Base-by-base conservation (phyloP, 2,329 filamentous ascomycete genomes). In the Exophiala oligosperma region DNA sequence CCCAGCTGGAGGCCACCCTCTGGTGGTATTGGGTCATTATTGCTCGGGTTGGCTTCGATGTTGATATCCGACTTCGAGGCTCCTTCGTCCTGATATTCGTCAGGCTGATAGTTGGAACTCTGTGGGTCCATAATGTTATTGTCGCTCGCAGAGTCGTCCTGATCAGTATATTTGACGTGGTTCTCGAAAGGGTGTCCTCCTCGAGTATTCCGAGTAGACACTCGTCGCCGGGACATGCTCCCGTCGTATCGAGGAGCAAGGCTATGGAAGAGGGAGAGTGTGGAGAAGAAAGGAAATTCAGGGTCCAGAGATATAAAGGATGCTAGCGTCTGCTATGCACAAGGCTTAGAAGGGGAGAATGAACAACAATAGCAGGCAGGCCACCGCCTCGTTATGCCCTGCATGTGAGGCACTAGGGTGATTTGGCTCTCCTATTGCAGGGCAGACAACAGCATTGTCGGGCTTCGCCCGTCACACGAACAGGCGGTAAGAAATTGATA, bases 391-490 rank as follows among this genome's bases (percentile, higher is more conserved):
- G 28, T 24, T 29, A n/a, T 56, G 21, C 17, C 48, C 55, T 49
- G 55, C 51, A 48, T 58, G 59, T 56, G 49, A 59, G 59, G 56
- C 52, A 52, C 47, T 54, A 54, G 49, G 24, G 50, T 23, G 44
- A 35, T 46, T 23, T 54, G 44, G 54, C 17, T 17, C 17, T 51
- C 58, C 54, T 60, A 60, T 60, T 54, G 50, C 44, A 52, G 32
- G 12, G 48, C n/a, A 4, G 49, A 41, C 12, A 52, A 52, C 1
- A 21, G 24, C 41, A 57, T 56, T 28, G 41, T 52, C 24, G 58
- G 50, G 60, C 56, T 57, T 49, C 41, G 49, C 41, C 49, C 48
- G 60, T 62, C 48, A 52, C 60, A 62, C 51, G 48, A 62, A 60
- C 46, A 46, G 54, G 60, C 57, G 57, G 60, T 57, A 60, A 62